These are phyloP conservation scores for Botrytis fragariae DNA, from an alignment of 2,329 filamentous ascomycete species.

Conservation along the genomic window DNA sequence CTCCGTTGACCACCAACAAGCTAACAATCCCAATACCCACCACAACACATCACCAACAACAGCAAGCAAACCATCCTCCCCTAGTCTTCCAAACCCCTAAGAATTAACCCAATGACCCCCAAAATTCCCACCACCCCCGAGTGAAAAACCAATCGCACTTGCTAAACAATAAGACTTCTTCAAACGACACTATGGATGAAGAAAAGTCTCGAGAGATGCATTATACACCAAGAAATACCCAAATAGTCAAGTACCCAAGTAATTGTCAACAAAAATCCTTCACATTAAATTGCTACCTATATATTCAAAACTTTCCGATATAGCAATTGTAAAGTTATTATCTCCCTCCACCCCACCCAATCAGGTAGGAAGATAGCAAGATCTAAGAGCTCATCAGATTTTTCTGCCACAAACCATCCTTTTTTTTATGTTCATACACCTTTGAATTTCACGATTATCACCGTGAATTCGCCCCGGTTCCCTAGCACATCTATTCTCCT, in stretches of 20 bases:
- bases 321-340: neutral
- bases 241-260: neutral
- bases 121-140: neutral
- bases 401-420: neutral
- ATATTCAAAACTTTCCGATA: neutral
- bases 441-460: neutral
- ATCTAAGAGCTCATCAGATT: neutral
- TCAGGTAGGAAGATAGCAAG: neutral
- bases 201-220: neutral
- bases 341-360: neutral
- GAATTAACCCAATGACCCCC: neutral
- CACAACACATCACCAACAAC: neutral
- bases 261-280: neutral
- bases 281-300: neutral
- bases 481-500: constrained; percentile 25
- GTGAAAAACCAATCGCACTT: neutral
- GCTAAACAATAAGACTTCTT: neutral
- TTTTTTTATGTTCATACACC: constrained; percentile 9
- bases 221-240: neutral
- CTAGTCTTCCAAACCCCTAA: neutral
- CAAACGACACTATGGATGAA: neutral
- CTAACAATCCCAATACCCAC: neutral
- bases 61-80: neutral
- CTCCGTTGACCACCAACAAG: neutral
- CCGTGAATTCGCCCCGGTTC: neutral